phyloP scores from a whole-genome alignment of 78 protist species.

The Acrasis kona region DNA sequence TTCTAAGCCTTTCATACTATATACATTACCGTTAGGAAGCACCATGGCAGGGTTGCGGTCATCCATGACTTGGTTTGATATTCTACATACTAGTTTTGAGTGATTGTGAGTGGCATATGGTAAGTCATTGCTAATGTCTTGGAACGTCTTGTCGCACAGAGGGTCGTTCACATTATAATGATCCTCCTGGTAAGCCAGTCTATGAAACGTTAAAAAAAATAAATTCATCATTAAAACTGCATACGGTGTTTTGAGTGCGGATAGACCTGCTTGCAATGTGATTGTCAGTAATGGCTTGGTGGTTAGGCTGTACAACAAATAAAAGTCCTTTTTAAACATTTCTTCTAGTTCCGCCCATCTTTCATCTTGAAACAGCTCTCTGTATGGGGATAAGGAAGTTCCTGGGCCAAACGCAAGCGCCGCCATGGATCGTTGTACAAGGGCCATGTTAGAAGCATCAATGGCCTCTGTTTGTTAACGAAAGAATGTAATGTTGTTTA shows the following conservation, averaged over 20 bases:
- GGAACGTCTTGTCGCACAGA: constrained; percentile 6
- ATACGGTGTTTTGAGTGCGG: constrained; percentile 6
- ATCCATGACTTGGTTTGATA: constrained; percentile 56
- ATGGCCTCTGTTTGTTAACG: no score
- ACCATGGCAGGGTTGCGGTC: constrained; percentile 66
- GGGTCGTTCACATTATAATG: constrained; percentile 2
- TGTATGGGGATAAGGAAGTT: background rate
- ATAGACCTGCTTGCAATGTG: background rate
- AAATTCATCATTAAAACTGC: background rate
- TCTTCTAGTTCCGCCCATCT: background rate
- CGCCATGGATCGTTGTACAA: constrained; percentile 1
- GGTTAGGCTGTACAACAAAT: background rate
- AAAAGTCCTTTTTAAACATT: background rate
- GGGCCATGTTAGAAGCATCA: no score
- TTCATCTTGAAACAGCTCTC: background rate
- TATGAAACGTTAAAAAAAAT: no score
- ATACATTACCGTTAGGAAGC: constrained; percentile 71
- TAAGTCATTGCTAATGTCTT: background rate
- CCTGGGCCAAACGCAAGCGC: background rate
- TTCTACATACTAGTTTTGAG: constrained; percentile 55
- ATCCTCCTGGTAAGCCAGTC: constrained; percentile 1
- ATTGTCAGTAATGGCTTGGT: background rate
- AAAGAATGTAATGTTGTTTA: no score
- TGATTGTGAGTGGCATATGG: background rate
- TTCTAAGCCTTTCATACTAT: constrained; percentile 16